Percentiles rank a stretch among this genome's conserved stretches.
These are phyloP conservation scores for Phytomonas francai DNA, from an alignment of 208 protist species.

Conservation along the genomic window DNA sequence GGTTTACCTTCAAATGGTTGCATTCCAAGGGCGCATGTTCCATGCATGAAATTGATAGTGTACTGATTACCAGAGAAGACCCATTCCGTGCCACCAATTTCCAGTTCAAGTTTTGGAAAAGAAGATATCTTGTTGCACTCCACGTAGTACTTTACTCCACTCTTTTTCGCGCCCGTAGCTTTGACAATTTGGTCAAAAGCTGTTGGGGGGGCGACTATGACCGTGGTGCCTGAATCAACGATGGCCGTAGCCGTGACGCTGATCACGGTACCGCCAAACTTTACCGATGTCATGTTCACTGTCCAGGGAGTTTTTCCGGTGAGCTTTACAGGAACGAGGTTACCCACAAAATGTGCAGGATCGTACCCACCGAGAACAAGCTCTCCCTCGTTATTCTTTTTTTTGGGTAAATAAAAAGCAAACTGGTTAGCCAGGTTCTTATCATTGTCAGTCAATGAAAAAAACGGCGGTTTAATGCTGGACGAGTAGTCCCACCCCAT, in stretches of 20 bases:
- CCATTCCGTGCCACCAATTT: conserved; percentile 53
- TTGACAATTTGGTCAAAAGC: conserved; percentile 35
- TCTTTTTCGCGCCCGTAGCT: conserved; percentile 37
- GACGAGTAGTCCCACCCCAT: conserved; percentile 60
- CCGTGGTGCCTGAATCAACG: conserved; percentile 92
- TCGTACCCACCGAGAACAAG: conserved; percentile 86
- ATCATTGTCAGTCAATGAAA: conserved; percentile 31
- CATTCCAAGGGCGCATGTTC: conserved; percentile 46
- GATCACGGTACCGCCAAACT: conserved; percentile 39
- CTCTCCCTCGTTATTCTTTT: conserved; percentile 36
- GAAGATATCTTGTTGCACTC: conserved; percentile 31
- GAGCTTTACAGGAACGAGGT: conserved; percentile 78
- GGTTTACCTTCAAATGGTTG: conserved; percentile 31
- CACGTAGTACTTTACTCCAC: conserved; percentile 30
- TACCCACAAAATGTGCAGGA: conserved; percentile 49
- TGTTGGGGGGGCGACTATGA: conserved; percentile 83
- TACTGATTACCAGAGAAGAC: conserved; percentile 73
- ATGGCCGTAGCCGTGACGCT: conserved; percentile 34
- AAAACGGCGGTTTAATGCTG: conserved; percentile 65
- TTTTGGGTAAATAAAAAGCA: conserved; percentile 70
- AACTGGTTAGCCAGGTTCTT: conserved; percentile 42
- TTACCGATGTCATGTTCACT: conserved; percentile 43
- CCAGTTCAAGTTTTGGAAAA: conserved; percentile 68
- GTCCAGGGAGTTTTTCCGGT: conserved; percentile 90
- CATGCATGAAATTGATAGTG: conserved; percentile 59